These are phyloP conservation scores for Opeltia flavorubescens DNA, from an alignment of 495 filamentous ascomycete genomes.

Conservation along the genomic window DNA sequence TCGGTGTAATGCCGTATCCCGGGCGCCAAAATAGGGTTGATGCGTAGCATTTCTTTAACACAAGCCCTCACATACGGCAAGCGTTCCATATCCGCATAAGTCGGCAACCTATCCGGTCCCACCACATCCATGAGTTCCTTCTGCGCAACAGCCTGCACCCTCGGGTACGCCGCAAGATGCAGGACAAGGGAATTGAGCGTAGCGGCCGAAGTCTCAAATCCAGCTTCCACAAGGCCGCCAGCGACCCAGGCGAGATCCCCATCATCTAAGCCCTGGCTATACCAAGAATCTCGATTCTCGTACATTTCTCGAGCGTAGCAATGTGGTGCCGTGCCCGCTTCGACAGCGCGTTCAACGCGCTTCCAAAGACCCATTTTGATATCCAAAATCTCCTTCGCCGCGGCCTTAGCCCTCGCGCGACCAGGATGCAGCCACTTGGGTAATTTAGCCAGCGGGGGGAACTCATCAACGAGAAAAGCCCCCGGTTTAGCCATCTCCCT, in stretches of 20 bases:
- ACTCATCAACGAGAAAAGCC: conserved; percentile 16
- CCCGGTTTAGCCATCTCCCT: conserved; percentile 10
- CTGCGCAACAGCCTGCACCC: conserved; percentile 4
- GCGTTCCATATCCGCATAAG: conserved; percentile 19
- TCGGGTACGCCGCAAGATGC: conserved; percentile 8
- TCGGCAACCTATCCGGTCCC: not conserved
- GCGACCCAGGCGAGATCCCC: not conserved
- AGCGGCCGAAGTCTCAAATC: conserved; percentile 13
- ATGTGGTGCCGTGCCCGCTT: not conserved
- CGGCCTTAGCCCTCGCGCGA: conserved; percentile 2
- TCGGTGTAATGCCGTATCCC: conserved; percentile 3
- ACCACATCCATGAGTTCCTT: conserved; percentile 9
- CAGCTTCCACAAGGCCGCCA: conserved; percentile 13
- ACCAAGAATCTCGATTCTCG: conserved; percentile 9
- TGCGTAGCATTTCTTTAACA: conserved; percentile 33
- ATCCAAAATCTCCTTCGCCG: not conserved
- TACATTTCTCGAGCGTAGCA: conserved; percentile 14
- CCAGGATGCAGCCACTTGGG: conserved; percentile 17
- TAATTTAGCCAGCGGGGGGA: conserved; percentile 12
- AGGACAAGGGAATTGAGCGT: conserved; percentile 11
- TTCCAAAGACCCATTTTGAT: not conserved
- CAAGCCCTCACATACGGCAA: conserved; percentile 29
- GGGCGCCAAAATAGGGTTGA: conserved; percentile 31
- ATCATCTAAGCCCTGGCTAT: not conserved
- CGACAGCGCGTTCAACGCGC: not conserved